Evolutionary conservation across 169 alveolate species (phyloP).

Genomic region (Miamiensis avidus): DNA sequence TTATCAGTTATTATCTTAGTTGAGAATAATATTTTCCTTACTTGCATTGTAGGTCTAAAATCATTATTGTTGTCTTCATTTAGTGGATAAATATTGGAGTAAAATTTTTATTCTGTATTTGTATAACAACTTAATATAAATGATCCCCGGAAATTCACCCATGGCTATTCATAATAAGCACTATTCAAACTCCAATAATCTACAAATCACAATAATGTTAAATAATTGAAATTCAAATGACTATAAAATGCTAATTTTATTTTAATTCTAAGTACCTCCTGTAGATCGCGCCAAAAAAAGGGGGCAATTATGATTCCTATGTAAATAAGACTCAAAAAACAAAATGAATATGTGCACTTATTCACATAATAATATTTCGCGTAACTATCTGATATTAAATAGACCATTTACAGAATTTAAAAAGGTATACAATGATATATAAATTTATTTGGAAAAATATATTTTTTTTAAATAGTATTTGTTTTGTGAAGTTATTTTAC

Average conservation of each 20-base stretch:
- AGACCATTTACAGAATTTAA: neutral
- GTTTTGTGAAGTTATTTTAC: too few relatives aligned
- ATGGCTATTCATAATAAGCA: neutral
- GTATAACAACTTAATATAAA: neutral
- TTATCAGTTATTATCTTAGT: too few relatives aligned
- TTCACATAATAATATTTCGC: neutral
- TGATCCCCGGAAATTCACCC: neutral
- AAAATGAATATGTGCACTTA: neutral
- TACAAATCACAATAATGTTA: too few relatives aligned
- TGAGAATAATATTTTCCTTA: neutral
- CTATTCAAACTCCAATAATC: neutral
- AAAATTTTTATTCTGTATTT: too few relatives aligned
- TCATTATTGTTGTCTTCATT: neutral
- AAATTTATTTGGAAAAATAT: too few relatives aligned
- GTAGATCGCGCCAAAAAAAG: neutral
- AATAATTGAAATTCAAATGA: neutral
- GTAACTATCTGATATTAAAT: neutral
- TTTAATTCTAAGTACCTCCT: neutral
- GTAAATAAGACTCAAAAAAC: neutral
- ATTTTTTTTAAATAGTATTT: too few relatives aligned
- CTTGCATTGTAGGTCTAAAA: neutral
- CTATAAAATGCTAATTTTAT: too few relatives aligned
- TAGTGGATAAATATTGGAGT: neutral
- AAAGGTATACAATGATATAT: too few relatives aligned
- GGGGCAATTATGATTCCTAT: neutral